Evolutionary conservation across 2,329 filamentous ascomycete genomes (phyloP).

Genomic region (Simplicillium sp.): DNA sequence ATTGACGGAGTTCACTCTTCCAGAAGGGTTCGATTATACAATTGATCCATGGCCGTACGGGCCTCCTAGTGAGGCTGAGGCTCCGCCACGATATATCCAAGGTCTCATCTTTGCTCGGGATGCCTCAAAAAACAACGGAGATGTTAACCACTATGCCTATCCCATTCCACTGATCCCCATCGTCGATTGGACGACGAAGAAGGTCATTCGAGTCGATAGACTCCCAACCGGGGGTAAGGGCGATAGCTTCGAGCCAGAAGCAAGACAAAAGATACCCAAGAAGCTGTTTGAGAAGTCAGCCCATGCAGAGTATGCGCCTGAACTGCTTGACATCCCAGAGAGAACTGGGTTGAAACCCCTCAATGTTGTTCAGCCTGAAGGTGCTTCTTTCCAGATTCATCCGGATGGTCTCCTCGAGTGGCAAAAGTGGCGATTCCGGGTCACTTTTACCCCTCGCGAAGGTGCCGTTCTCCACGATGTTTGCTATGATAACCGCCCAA

Average conservation of each 20-base stretch:
- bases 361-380: conserved; percentile 61
- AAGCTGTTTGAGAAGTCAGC: conserved; percentile 33
- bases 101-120: conserved; percentile 40
- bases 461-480: conserved; percentile 63
- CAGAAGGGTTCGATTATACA: conserved; percentile 30
- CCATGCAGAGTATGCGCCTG: conserved; percentile 37
- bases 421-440: conserved; percentile 62
- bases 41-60: conserved; percentile 62
- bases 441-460: conserved; percentile 62
- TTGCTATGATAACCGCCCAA: conserved; percentile 52
- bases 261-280: conserved; percentile 26
- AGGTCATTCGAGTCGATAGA: conserved; percentile 47
- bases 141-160: conserved; percentile 54
- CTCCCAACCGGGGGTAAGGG: conserved; percentile 36
- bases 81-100: conserved; percentile 34
- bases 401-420: conserved; percentile 40
- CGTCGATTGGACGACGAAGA: conserved; percentile 45
- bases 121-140: conserved; percentile 30
- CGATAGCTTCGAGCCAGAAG: conserved; percentile 31
- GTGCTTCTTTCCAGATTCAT: conserved; percentile 53
- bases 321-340: conserved; percentile 36
- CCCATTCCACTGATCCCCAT: conserved; percentile 51
- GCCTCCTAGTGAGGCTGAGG: conserved; percentile 27
- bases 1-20: conserved; percentile 34
- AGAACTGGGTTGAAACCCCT: conserved; percentile 56